Percentiles rank a stretch among this genome's conserved stretches.
Conservation (phyloP, 1,139 yeast genomes). For the Meyerozyma guilliermondii region DNA sequence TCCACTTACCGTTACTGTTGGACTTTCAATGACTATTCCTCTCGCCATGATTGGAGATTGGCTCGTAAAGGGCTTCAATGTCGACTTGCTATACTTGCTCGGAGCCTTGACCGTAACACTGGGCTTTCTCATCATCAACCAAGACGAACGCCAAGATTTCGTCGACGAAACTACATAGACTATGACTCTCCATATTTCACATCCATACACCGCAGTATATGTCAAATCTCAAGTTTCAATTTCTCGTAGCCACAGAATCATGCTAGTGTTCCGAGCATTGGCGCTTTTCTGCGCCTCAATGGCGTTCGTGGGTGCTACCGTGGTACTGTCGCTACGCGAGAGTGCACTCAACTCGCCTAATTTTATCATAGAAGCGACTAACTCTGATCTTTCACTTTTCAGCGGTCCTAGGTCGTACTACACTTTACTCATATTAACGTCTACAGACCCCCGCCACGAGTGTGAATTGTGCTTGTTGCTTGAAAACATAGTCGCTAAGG, state of each 20-base stretch:
- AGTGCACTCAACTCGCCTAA: constrained; percentile 4
- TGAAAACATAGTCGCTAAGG: constrained; percentile 31
- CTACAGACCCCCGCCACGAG: constrained; percentile 27
- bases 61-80: constrained; percentile 57
- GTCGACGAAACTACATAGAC: constrained; percentile 12
- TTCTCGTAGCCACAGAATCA: background rate
- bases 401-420: constrained; percentile 36
- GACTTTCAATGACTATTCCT: constrained; percentile 88
- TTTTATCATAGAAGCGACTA: constrained; percentile 19
- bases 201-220: background rate
- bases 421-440: constrained; percentile 41
- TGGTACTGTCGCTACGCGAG: background rate
- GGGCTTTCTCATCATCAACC: constrained; percentile 81
- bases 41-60: constrained; percentile 91
- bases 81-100: constrained; percentile 57
- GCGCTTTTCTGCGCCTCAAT: background rate
- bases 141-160: constrained; percentile 62
- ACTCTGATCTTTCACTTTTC: constrained; percentile 23
- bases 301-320: background rate
- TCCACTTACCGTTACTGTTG: constrained; percentile 93
- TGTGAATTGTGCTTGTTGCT: constrained; percentile 42
- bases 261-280: background rate
- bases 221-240: background rate
- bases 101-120: constrained; percentile 80
- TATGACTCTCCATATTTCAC: background rate